Conservation (phyloP, 306 rosid genomes). For the Lathyrus aphaca region DNA sequence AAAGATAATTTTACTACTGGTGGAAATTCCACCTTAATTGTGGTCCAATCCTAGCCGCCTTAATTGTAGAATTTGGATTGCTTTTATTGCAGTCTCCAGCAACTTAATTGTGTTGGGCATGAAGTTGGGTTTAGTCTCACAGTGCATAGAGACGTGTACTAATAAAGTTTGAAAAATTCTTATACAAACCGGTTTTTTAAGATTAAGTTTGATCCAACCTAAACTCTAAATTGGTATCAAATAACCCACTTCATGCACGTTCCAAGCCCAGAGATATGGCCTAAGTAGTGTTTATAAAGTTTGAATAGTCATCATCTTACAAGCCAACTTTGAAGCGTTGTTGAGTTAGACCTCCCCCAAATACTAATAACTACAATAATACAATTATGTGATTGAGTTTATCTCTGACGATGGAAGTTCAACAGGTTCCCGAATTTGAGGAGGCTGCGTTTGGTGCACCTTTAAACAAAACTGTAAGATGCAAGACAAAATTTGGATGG, state of each 20-base stretch:
- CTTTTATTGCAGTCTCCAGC: neutral
- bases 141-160: neutral
- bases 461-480: constrained; percentile 79
- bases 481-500: constrained; percentile 97
- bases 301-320: neutral
- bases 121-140: neutral
- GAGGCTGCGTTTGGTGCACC: constrained; percentile 94
- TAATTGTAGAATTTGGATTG: too few species aligned
- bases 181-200: neutral
- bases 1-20: too few species aligned
- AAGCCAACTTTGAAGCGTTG: neutral
- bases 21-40: too few species aligned
- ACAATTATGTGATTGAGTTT: constrained; percentile 22
- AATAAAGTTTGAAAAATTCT: neutral
- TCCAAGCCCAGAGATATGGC: neutral
- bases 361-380: neutral
- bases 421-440: constrained; percentile 94
- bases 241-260: neutral
- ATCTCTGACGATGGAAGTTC: constrained; percentile 41
- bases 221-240: neutral
- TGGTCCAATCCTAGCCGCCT: too few species aligned
- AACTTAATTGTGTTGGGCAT: neutral
- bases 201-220: neutral
- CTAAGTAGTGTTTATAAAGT: neutral
- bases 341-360: neutral